Percentiles rank a stretch among this genome's conserved stretches.
Evolutionary conservation across 2,329 filamentous ascomycete genomes (phyloP).

Genomic region (Davidsoniella virescens): DNA sequence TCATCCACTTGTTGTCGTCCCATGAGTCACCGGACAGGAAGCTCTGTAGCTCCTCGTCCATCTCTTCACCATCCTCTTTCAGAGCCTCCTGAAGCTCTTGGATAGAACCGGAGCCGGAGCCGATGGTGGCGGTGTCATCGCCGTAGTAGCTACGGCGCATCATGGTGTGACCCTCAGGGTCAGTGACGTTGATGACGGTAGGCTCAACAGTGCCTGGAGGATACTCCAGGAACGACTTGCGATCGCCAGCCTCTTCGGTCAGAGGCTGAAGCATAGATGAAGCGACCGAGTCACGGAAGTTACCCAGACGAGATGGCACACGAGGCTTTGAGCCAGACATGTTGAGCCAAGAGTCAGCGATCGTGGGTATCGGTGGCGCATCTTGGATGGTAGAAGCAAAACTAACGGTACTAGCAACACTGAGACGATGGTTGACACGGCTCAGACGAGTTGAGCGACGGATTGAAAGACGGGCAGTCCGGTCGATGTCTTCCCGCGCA

Average conservation of each 20-base stretch:
- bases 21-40: constrained; percentile 88
- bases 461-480: constrained; percentile 84
- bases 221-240: constrained; percentile 91
- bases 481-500: constrained; percentile 83
- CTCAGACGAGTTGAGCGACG: constrained; percentile 80
- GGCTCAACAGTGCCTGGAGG: constrained; percentile 60
- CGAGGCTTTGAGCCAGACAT: constrained; percentile 5
- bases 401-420: constrained; percentile 85
- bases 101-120: constrained; percentile 52
- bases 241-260: constrained; percentile 81
- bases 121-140: constrained; percentile 29
- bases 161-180: constrained; percentile 55
- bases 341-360: constrained; percentile 82
- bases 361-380: constrained; percentile 86
- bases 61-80: constrained; percentile 79
- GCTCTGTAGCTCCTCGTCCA: constrained; percentile 74
- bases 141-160: constrained; percentile 67
- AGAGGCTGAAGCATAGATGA: constrained; percentile 80
- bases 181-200: constrained; percentile 50
- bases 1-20: constrained; percentile 98
- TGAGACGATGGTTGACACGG: constrained; percentile 81
- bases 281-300: constrained; percentile 73
- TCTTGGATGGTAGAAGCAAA: constrained; percentile 84
- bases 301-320: constrained; percentile 36
- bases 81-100: constrained; percentile 75